phyloP scores from a whole-genome alignment of 805 yeast genomes.

The Jamesozyma jinghongensis region DNA sequence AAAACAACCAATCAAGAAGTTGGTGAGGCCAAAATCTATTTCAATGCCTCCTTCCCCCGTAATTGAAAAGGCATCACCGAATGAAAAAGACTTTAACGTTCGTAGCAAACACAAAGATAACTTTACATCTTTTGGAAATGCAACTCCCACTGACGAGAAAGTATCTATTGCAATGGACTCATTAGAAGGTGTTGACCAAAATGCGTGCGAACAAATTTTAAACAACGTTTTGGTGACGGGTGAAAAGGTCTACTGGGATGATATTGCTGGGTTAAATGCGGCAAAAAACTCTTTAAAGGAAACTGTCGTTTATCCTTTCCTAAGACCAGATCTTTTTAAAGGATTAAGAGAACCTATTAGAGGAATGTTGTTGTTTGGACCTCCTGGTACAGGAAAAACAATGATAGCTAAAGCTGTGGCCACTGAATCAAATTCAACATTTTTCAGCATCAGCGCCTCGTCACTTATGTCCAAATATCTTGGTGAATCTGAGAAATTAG shows the following conservation, averaged over 20 bases:
- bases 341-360: conserved; percentile 93
- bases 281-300: conserved; percentile 88
- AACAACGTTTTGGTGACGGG: conserved; percentile 87
- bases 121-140: background rate
- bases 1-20: background rate
- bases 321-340: conserved; percentile 85
- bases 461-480: conserved; percentile 68
- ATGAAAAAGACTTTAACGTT: no score
- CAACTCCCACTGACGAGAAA: conserved; percentile 1
- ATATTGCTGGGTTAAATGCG: conserved; percentile 81
- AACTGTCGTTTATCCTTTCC: conserved; percentile 91
- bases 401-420: conserved; percentile 98
- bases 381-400: conserved; percentile 98
- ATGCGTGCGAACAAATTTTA: conserved; percentile 74
- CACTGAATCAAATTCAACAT: conserved; percentile 88
- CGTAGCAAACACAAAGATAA: background rate
- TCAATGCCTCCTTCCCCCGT: background rate
- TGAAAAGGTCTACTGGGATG: conserved; percentile 93
- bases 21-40: background rate
- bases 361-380: conserved; percentile 94
- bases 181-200: conserved; percentile 60
- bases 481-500: conserved; percentile 92
- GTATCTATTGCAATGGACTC: conserved; percentile 18
- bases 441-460: conserved; percentile 86
- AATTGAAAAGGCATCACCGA: background rate